Percentiles rank a stretch among this genome's conserved stretches.
These are phyloP conservation scores for Talaromyces wortmannii DNA, from an alignment of 495 filamentous ascomycete species.

Conservation along the genomic window DNA sequence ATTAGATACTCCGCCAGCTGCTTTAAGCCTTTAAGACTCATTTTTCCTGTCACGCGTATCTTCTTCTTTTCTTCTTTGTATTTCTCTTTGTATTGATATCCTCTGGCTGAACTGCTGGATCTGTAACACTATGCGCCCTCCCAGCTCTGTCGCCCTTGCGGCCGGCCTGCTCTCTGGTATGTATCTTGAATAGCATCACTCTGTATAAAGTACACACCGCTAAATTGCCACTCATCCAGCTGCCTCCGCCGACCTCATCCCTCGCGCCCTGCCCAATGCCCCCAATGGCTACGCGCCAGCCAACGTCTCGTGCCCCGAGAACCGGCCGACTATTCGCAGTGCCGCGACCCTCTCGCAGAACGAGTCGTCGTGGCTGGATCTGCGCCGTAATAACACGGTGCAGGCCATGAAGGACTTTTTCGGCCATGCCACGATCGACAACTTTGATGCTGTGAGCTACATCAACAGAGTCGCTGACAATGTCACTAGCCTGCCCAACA, in stretches of 20 bases:
- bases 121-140: neutral
- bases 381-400: slow-evolving; percentile 47
- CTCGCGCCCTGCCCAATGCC: slow-evolving; percentile 25
- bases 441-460: slow-evolving; percentile 69
- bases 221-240: neutral
- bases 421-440: slow-evolving; percentile 55
- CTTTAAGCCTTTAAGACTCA: neutral
- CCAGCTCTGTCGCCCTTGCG: neutral
- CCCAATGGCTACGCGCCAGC: slow-evolving; percentile 32
- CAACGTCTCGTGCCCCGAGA: slow-evolving; percentile 26
- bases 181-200: neutral
- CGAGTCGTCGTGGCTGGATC: slow-evolving; percentile 60
- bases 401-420: slow-evolving; percentile 64
- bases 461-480: slow-evolving; percentile 49
- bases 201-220: neutral
- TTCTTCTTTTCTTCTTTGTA: neutral
- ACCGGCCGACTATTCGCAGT: slow-evolving; percentile 38
- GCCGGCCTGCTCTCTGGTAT: neutral
- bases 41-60: too few relatives aligned
- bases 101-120: neutral
- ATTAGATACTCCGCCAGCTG: neutral
- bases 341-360: slow-evolving; percentile 51
- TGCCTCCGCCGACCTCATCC: neutral
- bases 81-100: too few relatives aligned
- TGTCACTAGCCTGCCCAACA: slow-evolving; percentile 52